These are phyloP conservation scores for Acanthamoeba healyi DNA, from an alignment of 208 protist genomes.

Conservation along the genomic window DNA sequence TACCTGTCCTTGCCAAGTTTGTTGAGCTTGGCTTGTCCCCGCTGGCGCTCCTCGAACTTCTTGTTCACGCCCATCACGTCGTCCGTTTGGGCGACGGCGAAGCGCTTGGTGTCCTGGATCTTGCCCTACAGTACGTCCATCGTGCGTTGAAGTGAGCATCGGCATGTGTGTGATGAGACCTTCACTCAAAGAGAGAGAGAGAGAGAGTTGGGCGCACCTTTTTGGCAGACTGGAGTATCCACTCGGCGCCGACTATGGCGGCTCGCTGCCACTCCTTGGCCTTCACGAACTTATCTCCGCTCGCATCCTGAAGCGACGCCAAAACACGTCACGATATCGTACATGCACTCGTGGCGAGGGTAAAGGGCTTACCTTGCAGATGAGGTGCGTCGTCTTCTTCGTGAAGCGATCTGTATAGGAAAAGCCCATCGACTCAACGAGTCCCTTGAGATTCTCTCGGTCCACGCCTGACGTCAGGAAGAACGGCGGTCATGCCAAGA, in stretches of 20 bases:
- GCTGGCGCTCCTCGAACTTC: background rate
- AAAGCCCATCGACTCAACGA: slow-evolving; percentile 40
- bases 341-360: background rate
- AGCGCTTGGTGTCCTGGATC: slow-evolving; percentile 49
- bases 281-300: slow-evolving; percentile 11
- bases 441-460: background rate
- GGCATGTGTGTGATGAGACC: no score
- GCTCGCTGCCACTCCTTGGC: slow-evolving; percentile 19
- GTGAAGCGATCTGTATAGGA: slow-evolving; percentile 11
- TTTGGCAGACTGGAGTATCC: background rate
- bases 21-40: background rate
- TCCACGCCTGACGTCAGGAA: background rate
- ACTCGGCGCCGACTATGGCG: background rate
- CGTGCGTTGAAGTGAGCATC: no score
- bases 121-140: no score
- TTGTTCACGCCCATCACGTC: background rate
- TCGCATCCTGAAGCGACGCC: no score
- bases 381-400: slow-evolving; percentile 40
- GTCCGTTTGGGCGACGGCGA: background rate
- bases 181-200: no score
- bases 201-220: no score
- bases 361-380: slow-evolving; percentile 14
- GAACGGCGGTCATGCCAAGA: no score
- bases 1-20: background rate
- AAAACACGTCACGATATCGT: background rate